phyloP scores from a whole-genome alignment of 805 yeast genomes.

The Sugiyamaella chiloensis region DNA sequence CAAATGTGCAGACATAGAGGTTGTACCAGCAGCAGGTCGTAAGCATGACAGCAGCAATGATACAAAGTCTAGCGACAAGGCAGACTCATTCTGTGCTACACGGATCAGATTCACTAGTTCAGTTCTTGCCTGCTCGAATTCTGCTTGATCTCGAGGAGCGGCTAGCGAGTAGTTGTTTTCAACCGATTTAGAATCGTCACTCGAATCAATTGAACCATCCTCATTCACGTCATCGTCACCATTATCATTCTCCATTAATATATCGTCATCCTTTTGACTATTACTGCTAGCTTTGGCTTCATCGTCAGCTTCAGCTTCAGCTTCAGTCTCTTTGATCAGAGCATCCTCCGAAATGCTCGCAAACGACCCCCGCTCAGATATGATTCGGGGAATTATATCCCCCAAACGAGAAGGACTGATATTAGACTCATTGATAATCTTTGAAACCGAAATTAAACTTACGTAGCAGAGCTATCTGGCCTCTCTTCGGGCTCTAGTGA shows the following conservation, averaged over 20 bases:
- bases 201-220: slow-evolving; percentile 7
- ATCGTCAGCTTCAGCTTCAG: slow-evolving; percentile 6
- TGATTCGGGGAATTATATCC: slow-evolving; percentile 53
- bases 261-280: slow-evolving; percentile 11
- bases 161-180: slow-evolving; percentile 25
- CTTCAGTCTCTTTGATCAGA: slow-evolving; percentile 44
- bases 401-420: slow-evolving; percentile 14
- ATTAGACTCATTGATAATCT: neutral
- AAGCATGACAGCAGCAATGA: slow-evolving; percentile 76
- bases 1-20: slow-evolving; percentile 84
- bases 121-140: slow-evolving; percentile 28
- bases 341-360: slow-evolving; percentile 55
- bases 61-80: slow-evolving; percentile 81
- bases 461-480: neutral
- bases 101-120: slow-evolving; percentile 30
- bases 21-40: slow-evolving; percentile 79
- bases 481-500: neutral
- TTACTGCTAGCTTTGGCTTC: too few species aligned
- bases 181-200: slow-evolving; percentile 17
- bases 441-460: neutral
- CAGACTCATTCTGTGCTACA: slow-evolving; percentile 82
- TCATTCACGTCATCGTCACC: slow-evolving; percentile 16
- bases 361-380: slow-evolving; percentile 59
- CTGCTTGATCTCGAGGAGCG: neutral
- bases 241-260: neutral